A percentile compares a stretch with the other conserved stretches of the same genome.
Evolutionary conservation across 1,139 yeast species (phyloP).

Genomic region (Kodamaea derodonti): DNA sequence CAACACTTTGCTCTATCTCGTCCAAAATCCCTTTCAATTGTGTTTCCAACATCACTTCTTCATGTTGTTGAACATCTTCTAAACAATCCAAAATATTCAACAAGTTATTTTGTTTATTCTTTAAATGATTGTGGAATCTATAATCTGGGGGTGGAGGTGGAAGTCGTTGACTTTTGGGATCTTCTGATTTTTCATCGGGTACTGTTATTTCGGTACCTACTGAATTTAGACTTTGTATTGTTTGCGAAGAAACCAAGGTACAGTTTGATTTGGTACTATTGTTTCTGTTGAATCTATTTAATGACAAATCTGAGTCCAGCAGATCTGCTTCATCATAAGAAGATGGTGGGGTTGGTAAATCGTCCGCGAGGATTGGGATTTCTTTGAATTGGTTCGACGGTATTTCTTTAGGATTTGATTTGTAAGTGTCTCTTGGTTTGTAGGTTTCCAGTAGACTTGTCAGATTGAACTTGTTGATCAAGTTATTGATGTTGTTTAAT

Average conservation of each 20-base stretch:
- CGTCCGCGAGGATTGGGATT: no score
- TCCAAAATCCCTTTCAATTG: constrained; percentile 7
- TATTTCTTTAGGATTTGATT: no score
- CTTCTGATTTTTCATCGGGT: background rate
- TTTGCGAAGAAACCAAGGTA: constrained; percentile 9
- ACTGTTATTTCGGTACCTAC: constrained; percentile 7
- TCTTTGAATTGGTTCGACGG: no score
- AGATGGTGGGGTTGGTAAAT: background rate
- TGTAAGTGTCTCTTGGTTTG: no score
- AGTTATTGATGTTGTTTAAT: no score
- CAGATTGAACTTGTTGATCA: no score
- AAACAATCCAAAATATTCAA: constrained; percentile 13
- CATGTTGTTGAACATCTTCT: constrained; percentile 8
- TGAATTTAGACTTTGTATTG: constrained; percentile 6
- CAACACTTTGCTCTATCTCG: constrained; percentile 11
- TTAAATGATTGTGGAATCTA: constrained; percentile 10
- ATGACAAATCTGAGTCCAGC: constrained; percentile 1
- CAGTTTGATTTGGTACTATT: constrained; percentile 13
- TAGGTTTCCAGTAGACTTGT: no score
- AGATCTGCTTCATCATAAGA: constrained; percentile 1
- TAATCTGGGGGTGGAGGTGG: constrained; percentile 8
- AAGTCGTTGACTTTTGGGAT: background rate
- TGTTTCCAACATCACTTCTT: constrained; percentile 7
- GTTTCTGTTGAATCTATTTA: constrained; percentile 8
- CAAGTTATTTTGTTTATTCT: constrained; percentile 10